Base-by-base conservation (phyloP, 768 basidiomycete species). In the Cyclocybe cylindracea region DNA sequence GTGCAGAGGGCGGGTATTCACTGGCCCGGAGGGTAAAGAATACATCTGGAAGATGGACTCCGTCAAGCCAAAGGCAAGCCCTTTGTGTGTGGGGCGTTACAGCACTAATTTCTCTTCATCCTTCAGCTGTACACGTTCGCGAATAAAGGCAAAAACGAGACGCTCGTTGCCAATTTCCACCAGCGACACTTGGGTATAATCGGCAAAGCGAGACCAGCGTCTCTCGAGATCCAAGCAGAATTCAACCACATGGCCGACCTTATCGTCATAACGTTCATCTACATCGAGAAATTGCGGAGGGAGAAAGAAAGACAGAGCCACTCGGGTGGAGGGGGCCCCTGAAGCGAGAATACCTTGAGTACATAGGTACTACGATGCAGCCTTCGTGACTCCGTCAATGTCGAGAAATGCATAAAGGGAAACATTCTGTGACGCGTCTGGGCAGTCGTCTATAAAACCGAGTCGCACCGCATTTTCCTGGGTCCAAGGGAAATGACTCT, bases 1-100 rank as follows among this genome's bases (percentile, higher is more conserved):
- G 13, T 35, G 31, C 4, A 14, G 13, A 35, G 7, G 8, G 16
- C 68, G 68, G n/a, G 60, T 64, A 7, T 74, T 74, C 40, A 65
- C 47, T 1, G 73, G 68, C 0, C 68, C 61, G 4, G 70, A 73
- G 44, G 56, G 56, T 13, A 44, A 37, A 19, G 56, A 57, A 29
- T 57, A 57, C 37, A 18, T 14, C 11, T 57, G 56, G 51, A 50
- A 50, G 16, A 19, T 53, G 32, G 34, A 32, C 10, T n/a, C 32
- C 7, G 11, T 16, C 4, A 44, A 29, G 5, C 48, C 44, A n/a
- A 46, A 57, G 48, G 56, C 51, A 24, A 16, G 45, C 10, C n/a
- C 36, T 29, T 2, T 24, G 16, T 16, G 34, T 43, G 1, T 14
- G 14, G 10, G 13, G 9, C 14, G 37, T 43, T 11, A 7, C 6